Percentiles rank a stretch among this genome's conserved stretches.
Evolutionary conservation across 306 rosid genomes (phyloP).

Genomic region (Oxytropis ochrocephala): DNA sequence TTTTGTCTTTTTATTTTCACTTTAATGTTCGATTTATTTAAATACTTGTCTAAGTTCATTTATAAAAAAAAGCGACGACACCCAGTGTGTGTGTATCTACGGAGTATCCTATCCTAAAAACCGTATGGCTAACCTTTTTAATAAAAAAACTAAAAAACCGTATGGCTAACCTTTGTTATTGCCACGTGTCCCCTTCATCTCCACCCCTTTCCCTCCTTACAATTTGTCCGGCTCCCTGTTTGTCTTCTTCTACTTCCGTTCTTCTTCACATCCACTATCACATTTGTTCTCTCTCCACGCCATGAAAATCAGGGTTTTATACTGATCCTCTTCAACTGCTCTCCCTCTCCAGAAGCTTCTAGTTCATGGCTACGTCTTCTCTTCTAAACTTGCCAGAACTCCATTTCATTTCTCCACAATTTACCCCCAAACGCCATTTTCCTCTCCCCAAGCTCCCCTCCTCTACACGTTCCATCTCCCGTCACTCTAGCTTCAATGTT

Average conservation of each 20-base stretch:
- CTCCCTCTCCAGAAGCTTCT: not conserved
- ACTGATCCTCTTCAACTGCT: not conserved
- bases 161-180: constrained; percentile 7
- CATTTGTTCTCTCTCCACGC: not conserved
- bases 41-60: no score
- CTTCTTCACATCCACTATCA: not conserved
- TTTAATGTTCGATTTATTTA: no score
- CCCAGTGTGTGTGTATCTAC: no score
- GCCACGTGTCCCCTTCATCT: constrained; percentile 23
- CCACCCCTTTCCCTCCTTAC: constrained; percentile 30
- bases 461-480: constrained; percentile 7
- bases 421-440: constrained; percentile 34
- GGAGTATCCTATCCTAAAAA: no score
- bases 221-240: not conserved
- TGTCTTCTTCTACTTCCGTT: not conserved
- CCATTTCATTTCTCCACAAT: constrained; percentile 46
- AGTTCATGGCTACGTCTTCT: constrained; percentile 41
- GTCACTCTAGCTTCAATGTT: constrained; percentile 12
- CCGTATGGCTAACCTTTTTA: no score
- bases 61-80: no score
- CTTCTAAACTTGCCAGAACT: constrained; percentile 48
- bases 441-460: constrained; percentile 25
- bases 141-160: not conserved
- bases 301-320: constrained; percentile 34
- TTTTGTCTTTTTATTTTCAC: no score